Evolutionary conservation across 208 protist genomes (phyloP), one percentile per base, ranked within the genome.

Genomic region (Acanthamoeba sp.): DNA sequence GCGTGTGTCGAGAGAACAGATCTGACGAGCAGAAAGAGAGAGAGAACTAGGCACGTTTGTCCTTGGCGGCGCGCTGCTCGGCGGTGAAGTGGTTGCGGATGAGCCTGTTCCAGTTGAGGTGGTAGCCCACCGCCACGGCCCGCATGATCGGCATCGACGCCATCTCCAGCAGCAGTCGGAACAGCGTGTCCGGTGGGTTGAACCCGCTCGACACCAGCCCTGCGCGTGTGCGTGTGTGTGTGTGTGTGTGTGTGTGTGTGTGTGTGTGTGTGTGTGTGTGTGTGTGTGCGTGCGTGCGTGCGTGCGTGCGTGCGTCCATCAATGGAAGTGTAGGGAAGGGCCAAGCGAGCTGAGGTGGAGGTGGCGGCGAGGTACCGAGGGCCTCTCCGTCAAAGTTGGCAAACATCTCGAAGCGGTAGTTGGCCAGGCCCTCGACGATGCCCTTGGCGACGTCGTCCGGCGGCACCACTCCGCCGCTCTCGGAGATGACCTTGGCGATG

Each of bases 401-500:
- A 22, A 91, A 91, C 55, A 91, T 62, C 36, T 69, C 84, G 57
- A 91, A 91, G 4, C 84, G 84, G 55, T 69, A 91, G 18, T 48
- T 48, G 84, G 66, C 34, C 14, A 91, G 84, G 34, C 84, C 84
- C 48, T 14, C 50, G 24, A 91, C 84, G 34, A 91, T 91, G 52
- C 48, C 40, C 2, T 45, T 62, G n/a, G 84, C 84, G 22, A 91
- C 84, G 38, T 27, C 42, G 9, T 91, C 84, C 9, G 84, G 55
- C 32, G 84, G 48, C 40, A 91, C 84, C 48, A 91, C 84, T 12
- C 84, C 84, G 57, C 84, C 84, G 38, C 84, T 91, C 84, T 91
- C 84, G 36, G 84, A 91, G 48, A 91, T 91, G 84, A 91, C 14
- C 84, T 91, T 91, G 50, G 84, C 84, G 55, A 91, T 69, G 32